Conservation (phyloP, 345 rosid genomes). For the Pistacia vera region DNA sequence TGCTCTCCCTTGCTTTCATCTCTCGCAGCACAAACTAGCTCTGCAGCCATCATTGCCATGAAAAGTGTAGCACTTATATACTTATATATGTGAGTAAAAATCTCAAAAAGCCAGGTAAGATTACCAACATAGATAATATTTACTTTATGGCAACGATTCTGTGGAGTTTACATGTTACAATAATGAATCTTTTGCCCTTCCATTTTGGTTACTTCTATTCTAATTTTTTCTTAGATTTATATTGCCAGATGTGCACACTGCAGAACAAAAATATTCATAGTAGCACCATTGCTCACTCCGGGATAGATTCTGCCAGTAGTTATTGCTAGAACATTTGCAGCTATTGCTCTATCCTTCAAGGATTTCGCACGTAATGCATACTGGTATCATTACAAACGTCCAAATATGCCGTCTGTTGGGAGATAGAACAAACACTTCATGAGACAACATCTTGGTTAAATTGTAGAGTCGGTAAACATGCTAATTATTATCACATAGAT, state of each 20-base stretch:
- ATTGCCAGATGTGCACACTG: too few species aligned
- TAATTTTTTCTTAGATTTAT: background rate
- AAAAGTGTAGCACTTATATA: background rate
- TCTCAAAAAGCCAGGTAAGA: too few species aligned
- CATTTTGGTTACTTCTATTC: background rate
- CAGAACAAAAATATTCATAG: slow-evolving; percentile 13
- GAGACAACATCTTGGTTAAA: too few species aligned
- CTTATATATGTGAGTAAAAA: background rate
- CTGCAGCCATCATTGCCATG: slow-evolving; percentile 90
- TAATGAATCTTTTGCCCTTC: background rate
- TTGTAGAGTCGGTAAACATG: too few species aligned
- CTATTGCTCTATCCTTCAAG: slow-evolving; percentile 57
- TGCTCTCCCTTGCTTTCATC: too few species aligned
- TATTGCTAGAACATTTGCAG: slow-evolving; percentile 78
- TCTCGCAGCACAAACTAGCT: slow-evolving; percentile 84
- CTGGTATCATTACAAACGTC: slow-evolving; percentile 92
- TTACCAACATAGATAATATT: too few species aligned
- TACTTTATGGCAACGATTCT: background rate
- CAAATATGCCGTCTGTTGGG: slow-evolving; percentile 81
- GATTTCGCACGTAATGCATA: slow-evolving; percentile 82
- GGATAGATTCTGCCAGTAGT: slow-evolving; percentile 93
- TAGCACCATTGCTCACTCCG: slow-evolving; percentile 90
- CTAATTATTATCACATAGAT: too few species aligned
- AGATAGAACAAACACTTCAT: too few species aligned
- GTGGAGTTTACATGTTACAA: background rate